Evolutionary conservation across 345 rosid species (phyloP).

Genomic region (Melastoma malabathricum): DNA sequence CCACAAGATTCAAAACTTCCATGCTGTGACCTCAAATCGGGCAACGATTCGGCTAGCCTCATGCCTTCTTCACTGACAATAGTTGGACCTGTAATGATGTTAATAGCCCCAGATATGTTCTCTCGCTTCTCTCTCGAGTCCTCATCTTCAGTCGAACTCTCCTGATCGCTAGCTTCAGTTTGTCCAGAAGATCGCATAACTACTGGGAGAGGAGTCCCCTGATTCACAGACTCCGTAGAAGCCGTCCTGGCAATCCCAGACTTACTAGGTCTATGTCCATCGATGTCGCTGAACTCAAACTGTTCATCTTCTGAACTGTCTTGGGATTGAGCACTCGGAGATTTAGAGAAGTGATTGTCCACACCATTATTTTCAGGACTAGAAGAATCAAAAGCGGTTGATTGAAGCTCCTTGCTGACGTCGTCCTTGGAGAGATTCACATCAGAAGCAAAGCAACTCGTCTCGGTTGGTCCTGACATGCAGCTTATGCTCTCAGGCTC

Average conservation of each 20-base stretch:
- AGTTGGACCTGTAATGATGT: slow-evolving; percentile 21
- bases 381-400: slow-evolving; percentile 5
- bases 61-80: slow-evolving; percentile 18
- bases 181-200: slow-evolving; percentile 9
- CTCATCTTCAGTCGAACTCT: slow-evolving; percentile 16
- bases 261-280: slow-evolving; percentile 21
- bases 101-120: slow-evolving; percentile 31
- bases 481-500: no score
- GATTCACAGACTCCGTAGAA: slow-evolving; percentile 14
- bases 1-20: slow-evolving; percentile 16
- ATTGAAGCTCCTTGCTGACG: no score
- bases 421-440: no score
- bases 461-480: no score
- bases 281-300: slow-evolving; percentile 56
- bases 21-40: slow-evolving; percentile 28
- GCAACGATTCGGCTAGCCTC: slow-evolving; percentile 51
- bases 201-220: slow-evolving; percentile 11
- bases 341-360: slow-evolving; percentile 15
- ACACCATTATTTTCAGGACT: slow-evolving; percentile 13
- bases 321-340: slow-evolving; percentile 14
- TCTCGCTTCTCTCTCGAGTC: slow-evolving; percentile 15
- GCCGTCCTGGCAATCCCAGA: slow-evolving; percentile 12
- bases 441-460: no score
- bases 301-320: slow-evolving; percentile 61
- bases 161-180: slow-evolving; percentile 9